A percentile compares a stretch with the other conserved stretches of the same genome.
Evolutionary conservation across 225 moss, liverwort and hornwort species (phyloP).

Genomic region (Climacium dendroides): DNA sequence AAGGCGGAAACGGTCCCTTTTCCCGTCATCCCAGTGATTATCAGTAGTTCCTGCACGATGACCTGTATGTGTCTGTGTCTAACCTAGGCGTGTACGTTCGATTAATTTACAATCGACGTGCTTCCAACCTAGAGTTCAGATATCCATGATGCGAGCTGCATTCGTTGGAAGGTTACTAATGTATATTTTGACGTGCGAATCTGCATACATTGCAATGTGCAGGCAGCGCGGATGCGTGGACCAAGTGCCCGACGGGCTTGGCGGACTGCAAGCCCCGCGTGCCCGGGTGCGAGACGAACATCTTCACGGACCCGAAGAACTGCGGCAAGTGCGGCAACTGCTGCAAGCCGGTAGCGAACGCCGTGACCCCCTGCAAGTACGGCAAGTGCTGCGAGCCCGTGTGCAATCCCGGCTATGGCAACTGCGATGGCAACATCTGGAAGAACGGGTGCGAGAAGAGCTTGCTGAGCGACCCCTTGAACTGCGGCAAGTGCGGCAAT

Average conservation of each 20-base stretch:
- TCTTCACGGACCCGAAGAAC: neutral
- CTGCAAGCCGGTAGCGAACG: neutral
- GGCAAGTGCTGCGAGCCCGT: neutral
- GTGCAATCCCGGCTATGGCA: neutral
- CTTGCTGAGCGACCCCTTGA: neutral
- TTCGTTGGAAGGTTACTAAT: rapidly evolving
- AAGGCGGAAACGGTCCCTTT: too few relatives aligned
- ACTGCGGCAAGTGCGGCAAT: neutral
- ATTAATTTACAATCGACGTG: too few relatives aligned
- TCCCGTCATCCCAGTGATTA: too few relatives aligned
- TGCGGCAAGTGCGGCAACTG: constrained; percentile 1
- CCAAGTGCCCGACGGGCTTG: neutral
- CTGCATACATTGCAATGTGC: neutral
- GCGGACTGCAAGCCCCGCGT: neutral
- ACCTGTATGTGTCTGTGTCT: too few relatives aligned
- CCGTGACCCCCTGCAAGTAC: neutral
- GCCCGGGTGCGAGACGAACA: neutral
- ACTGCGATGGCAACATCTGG: neutral
- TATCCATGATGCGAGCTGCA: too few relatives aligned
- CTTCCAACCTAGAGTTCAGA: too few relatives aligned
- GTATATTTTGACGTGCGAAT: neutral
- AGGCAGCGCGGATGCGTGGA: neutral
- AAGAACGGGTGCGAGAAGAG: neutral
- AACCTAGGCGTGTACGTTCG: too few relatives aligned
- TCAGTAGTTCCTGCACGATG: too few relatives aligned